A percentile compares a stretch with the other conserved stretches of the same genome.
phyloP scores from a whole-genome alignment of 2,329 filamentous ascomycete species.

The Hypoxylon sp. region DNA sequence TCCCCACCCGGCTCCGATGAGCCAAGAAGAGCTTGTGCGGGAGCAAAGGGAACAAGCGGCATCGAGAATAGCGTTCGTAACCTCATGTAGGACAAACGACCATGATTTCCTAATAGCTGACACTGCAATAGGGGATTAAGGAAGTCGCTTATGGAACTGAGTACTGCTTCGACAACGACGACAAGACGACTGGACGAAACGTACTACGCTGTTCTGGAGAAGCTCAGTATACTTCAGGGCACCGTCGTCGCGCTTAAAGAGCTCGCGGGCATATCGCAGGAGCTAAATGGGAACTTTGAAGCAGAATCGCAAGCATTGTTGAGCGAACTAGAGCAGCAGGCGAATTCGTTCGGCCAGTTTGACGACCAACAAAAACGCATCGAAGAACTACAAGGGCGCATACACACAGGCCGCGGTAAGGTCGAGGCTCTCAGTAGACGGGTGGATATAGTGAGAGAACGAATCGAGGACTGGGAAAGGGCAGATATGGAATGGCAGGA shows the following conservation, averaged over 20 bases:
- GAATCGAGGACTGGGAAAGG: constrained; percentile 76
- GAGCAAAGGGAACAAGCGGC: constrained; percentile 58
- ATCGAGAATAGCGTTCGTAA: constrained; percentile 58
- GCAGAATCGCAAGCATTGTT: constrained; percentile 70
- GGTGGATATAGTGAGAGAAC: constrained; percentile 72
- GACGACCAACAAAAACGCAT: constrained; percentile 74
- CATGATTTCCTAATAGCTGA: constrained; percentile 42
- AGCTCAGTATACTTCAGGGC: constrained; percentile 71
- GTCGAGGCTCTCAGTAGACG: constrained; percentile 71
- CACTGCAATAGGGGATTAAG: constrained; percentile 60
- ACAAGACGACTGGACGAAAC: constrained; percentile 78
- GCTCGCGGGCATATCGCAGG: constrained; percentile 71
- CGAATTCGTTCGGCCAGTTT: constrained; percentile 72
- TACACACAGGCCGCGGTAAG: constrained; percentile 69
- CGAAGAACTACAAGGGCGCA: constrained; percentile 69
- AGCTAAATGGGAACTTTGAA: constrained; percentile 70
- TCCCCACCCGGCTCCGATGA: constrained; percentile 40
- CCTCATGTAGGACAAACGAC: background rate
- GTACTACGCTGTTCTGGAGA: constrained; percentile 80
- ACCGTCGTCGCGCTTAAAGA: constrained; percentile 75
- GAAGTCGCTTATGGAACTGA: constrained; percentile 66
- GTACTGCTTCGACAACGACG: constrained; percentile 70
- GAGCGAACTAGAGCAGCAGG: constrained; percentile 69
- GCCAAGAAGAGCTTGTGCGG: constrained; percentile 56
- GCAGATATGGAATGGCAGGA: constrained; percentile 77